Evolutionary conservation across 1,284 basidiomycete genomes (phyloP).

Genomic region (Cronartium quercuum): DNA sequence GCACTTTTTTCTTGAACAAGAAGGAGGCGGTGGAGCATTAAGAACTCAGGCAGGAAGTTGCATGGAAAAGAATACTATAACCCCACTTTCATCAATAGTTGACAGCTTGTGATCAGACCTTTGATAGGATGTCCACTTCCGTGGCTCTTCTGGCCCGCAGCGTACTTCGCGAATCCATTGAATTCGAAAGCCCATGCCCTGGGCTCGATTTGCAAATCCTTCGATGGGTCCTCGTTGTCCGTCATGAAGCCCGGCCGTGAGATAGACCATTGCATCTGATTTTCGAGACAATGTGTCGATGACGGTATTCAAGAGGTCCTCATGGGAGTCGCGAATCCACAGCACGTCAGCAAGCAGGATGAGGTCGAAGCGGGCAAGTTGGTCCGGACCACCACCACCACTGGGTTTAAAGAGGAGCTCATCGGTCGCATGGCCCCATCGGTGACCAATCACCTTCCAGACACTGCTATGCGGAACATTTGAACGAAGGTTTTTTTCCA

Average conservation of each 20-base stretch:
- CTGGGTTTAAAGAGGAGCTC: neutral
- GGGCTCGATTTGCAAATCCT: neutral
- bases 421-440: neutral
- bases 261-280: neutral
- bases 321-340: neutral
- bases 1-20: no score
- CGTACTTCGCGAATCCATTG: neutral
- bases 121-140: neutral
- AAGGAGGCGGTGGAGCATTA: no score
- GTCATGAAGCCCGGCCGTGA: neutral
- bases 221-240: neutral
- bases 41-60: no score
- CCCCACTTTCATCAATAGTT: neutral
- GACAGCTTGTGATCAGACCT: neutral
- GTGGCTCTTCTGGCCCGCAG: neutral
- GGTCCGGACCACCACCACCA: neutral
- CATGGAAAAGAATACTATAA: neutral
- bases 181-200: slow-evolving; percentile 41
- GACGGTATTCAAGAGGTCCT: neutral
- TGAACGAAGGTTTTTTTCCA: neutral
- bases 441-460: neutral
- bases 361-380: neutral
- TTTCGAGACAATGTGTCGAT: neutral
- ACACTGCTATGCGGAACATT: neutral
- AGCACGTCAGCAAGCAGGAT: neutral